Percentiles rank a stretch among this genome's conserved stretches.
phyloP scores from a whole-genome alignment of 225 moss, liverwort and hornwort species.

The Physcomitrellopsis africana region DNA sequence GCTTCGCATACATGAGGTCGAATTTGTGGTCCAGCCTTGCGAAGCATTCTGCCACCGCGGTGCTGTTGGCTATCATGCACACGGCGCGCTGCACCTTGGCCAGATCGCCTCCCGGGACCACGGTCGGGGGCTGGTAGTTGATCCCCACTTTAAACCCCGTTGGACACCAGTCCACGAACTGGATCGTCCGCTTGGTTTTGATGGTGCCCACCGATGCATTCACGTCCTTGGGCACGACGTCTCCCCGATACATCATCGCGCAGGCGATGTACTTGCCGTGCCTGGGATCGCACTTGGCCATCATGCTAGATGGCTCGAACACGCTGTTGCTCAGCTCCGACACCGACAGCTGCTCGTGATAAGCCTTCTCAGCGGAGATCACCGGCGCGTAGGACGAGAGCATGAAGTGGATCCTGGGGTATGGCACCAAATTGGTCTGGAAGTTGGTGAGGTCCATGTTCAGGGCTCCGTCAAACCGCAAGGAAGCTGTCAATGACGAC shows the following conservation, averaged over 20 bases:
- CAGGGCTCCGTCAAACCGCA: slow-evolving; percentile 69
- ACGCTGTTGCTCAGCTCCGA: slow-evolving; percentile 70
- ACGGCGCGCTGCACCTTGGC: slow-evolving; percentile 60
- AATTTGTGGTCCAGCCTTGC: slow-evolving; percentile 48
- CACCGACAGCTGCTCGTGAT: slow-evolving; percentile 74
- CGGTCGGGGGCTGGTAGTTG: neutral
- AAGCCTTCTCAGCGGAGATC: slow-evolving; percentile 73
- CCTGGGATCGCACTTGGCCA: slow-evolving; percentile 69
- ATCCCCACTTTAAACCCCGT: too few species aligned
- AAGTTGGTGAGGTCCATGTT: slow-evolving; percentile 80
- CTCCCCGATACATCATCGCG: slow-evolving; percentile 79
- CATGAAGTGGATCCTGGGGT: slow-evolving; percentile 79
- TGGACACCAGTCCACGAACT: slow-evolving; percentile 49
- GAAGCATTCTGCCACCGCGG: slow-evolving; percentile 44
- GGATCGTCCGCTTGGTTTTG: slow-evolving; percentile 58
- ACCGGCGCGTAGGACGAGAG: slow-evolving; percentile 72
- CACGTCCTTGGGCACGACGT: slow-evolving; percentile 65
- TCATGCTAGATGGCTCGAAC: slow-evolving; percentile 70
- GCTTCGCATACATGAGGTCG: slow-evolving; percentile 60
- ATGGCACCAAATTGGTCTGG: slow-evolving; percentile 78
- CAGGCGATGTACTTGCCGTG: slow-evolving; percentile 79
- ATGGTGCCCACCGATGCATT: slow-evolving; percentile 44
- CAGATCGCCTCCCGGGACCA: slow-evolving; percentile 56
- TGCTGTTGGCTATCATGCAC: slow-evolving; percentile 62
- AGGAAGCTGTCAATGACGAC: neutral